Base-by-base conservation (phyloP, 1,139 yeast genomes). In the Geotrichum aggregatum region DNA sequence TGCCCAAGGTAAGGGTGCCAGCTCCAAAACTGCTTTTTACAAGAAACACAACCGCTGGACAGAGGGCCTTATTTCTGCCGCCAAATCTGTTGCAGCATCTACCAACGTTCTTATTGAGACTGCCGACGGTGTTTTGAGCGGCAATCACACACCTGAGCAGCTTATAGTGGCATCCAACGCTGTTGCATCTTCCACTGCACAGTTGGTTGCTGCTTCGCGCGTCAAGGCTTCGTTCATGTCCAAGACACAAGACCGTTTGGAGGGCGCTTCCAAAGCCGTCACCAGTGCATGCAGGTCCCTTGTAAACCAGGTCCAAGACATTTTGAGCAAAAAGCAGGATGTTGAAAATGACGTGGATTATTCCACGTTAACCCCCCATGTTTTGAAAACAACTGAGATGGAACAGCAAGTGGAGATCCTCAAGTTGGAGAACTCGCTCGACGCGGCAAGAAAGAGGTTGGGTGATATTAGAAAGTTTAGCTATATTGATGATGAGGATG, bases 1-100 rank as follows among this genome's bases (percentile, higher is more conserved):
- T 5, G 76, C 80, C 45, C 78, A 78, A 58, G 88, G 89, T 36
- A 76, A 76, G 59, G 94, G 94, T 4, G 68, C 79, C 1, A 81
- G 78, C 52, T 75, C 88, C 1, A 75, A 82, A 54, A 82, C 88
- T 3, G 88, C 87, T 40, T 89, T 84, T 66, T 89, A 89, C 71
- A 87, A 84, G 66, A 87, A 87, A 69, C 87, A 89, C 66, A 88
- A 83, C 66, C 77, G 95, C 63, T 88, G 97, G 97, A 87, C 96
- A 0, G 96, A 89, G 69, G 97, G 97, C 35, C 79, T 88, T 53
- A 83, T 89, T 40, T 86, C 95, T 58, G 96, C 96, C 13, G 88
- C 96, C 1, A 84, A 86, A 62, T 85, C 94, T 0, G 95, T 89
- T 46, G 96, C 95, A 3, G 83, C 82, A 2, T 82, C 96, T 0